Evolutionary conservation across 371 early-diverging fungal species (phyloP).

Genomic region (Mucor sp.): DNA sequence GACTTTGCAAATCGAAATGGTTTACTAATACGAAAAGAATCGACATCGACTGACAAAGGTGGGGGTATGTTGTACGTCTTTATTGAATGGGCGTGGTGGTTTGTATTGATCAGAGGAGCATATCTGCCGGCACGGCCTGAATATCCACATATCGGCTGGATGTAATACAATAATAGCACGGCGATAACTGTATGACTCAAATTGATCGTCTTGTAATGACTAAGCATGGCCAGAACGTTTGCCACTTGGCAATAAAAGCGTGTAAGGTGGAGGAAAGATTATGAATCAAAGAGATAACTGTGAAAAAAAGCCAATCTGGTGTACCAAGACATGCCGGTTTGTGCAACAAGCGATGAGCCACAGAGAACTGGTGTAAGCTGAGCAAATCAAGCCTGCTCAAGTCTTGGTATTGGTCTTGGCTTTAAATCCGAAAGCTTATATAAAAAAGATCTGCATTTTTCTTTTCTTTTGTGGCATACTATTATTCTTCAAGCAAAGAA

Average conservation of each 20-base stretch:
- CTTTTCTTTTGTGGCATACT: not conserved
- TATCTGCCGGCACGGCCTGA: not conserved
- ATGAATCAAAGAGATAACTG: not conserved
- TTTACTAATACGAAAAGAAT: not conserved
- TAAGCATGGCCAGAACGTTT: not conserved
- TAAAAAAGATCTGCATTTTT: not conserved
- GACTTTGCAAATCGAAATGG: constrained; percentile 25
- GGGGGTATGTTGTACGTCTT: not conserved
- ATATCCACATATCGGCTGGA: not conserved
- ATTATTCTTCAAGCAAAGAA: no score
- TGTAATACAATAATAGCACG: not conserved
- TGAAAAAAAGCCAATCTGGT: not conserved
- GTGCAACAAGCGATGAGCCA: not conserved
- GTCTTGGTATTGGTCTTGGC: not conserved
- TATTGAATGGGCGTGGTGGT: not conserved
- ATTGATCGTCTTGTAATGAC: not conserved
- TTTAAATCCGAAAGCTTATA: not conserved
- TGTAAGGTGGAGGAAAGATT: not conserved
- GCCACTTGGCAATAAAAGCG: not conserved
- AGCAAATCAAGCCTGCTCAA: not conserved
- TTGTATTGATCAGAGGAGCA: not conserved
- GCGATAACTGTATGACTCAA: not conserved
- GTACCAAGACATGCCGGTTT: not conserved
- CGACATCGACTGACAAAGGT: not conserved
- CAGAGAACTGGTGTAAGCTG: not conserved